A percentile compares a stretch with the other conserved stretches of the same genome.
Conservation (phyloP, 78 protist genomes). For the Mantamonas sphyraenae region DNA sequence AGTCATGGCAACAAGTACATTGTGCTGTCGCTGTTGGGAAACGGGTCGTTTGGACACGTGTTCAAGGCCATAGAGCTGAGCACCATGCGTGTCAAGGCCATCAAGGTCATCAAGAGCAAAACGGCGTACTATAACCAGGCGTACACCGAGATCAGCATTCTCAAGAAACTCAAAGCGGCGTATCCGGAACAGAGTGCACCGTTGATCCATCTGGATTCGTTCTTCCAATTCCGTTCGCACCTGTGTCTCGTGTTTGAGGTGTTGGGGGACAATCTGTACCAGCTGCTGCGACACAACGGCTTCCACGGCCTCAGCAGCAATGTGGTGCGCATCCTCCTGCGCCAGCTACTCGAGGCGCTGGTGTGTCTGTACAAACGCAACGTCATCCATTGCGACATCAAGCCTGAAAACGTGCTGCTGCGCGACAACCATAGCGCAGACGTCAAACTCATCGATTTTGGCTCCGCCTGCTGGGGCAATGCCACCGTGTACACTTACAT, state of each 20-base stretch:
- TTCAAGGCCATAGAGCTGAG: neutral
- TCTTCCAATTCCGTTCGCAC: constrained; percentile 3
- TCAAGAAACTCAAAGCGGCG: neutral
- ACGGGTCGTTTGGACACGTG: neutral
- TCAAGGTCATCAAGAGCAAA: neutral
- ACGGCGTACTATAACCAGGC: neutral
- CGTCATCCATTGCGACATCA: constrained; percentile 90
- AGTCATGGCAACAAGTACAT: too few relatives aligned
- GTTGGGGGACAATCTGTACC: constrained; percentile 67
- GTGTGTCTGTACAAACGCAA: constrained; percentile 43
- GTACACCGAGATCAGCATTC: neutral
- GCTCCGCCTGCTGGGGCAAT: constrained; percentile 68
- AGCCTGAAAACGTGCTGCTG: constrained; percentile 78
- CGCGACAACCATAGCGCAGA: constrained; percentile 14
- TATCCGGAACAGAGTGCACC: neutral
- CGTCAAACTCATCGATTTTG: constrained; percentile 80
- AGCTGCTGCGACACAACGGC: constrained; percentile 66
- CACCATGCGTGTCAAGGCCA: neutral
- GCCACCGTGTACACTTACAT: constrained; percentile 75
- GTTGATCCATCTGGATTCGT: neutral
- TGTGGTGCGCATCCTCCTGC: constrained; percentile 66
- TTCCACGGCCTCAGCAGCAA: constrained; percentile 74
- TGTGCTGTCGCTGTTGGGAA: too few relatives aligned
- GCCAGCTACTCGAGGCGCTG: constrained; percentile 64
- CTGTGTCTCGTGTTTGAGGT: constrained; percentile 64